Evolutionary conservation across 768 basidiomycete genomes (phyloP), one percentile per base, ranked within the genome.

Genomic region (Tylopilus subfusipes): DNA sequence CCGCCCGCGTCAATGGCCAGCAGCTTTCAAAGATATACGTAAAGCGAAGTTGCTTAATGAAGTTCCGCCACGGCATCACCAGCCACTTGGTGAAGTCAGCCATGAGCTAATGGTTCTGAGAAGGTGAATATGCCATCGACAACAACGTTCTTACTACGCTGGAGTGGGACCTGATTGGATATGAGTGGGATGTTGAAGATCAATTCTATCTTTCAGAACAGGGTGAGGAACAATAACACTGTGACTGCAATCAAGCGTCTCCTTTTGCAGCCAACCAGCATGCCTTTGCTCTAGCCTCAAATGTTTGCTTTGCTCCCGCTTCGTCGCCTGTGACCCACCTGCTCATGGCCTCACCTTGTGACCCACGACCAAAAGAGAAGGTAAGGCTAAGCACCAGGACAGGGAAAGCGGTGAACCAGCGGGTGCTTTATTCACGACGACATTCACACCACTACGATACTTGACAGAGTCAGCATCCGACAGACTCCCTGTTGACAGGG

Each of bases 291-390:
- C 75, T 73, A 53, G 73, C 72, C 46, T 72, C 68, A 44, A 81
- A 75, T 19, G 73, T 65, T 24, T 65, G 62, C 60, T 74, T 75
- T 25, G 75, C 71, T 27, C 67, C 71, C 30, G 64, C 55, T 53
- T 77, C 71, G 39, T 82, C 79, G 3, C 78, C 79, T 53, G 59
- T 68, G 21, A 73, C 72, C 77, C 79, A 82, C 51, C 70, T 63
- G 50, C 71, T 67, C 69, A 78, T 73, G 10, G 79, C 75, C 14
- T 79, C 76, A 2, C 77, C 76, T 64, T 83, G 82, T 25, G 82
- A 59, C 11, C 76, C 77, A 24, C 77, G 60, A 30, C 80, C 78
- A 66, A 77, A 82, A 25, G 79, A 78, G 62, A 82, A 81, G 4
- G 75, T 73, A 36, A 81, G 59, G 22, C 68, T 69, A n/a, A 75